Percentiles rank a stretch among this genome's conserved stretches.
Evolutionary conservation across 192 early-diverging fungal species (phyloP).

Genomic region (Gonapodya sp.): DNA sequence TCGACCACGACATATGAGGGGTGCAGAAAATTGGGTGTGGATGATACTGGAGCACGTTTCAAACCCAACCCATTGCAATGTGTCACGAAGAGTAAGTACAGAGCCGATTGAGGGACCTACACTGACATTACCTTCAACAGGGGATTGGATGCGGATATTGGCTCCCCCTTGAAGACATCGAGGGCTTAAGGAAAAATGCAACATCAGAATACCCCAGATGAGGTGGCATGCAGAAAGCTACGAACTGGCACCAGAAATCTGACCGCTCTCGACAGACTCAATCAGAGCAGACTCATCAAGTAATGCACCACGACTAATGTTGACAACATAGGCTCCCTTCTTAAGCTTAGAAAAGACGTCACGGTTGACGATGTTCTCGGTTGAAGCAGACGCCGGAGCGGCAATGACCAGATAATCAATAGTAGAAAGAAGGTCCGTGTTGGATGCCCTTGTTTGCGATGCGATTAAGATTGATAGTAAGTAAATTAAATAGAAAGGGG

Average conservation of each 20-base stretch:
- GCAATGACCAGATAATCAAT: conserved; percentile 4
- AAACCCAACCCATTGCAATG: too few species aligned
- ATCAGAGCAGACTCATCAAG: conserved; percentile 39
- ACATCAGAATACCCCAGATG: not conserved
- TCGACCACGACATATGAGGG: not conserved
- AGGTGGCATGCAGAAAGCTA: conserved; percentile 19
- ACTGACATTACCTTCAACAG: conserved; percentile 8
- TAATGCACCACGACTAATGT: conserved; percentile 36
- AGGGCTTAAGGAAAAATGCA: conserved; percentile 14
- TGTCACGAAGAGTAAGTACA: too few species aligned
- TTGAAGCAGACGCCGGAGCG: not conserved
- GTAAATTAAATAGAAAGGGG: not conserved
- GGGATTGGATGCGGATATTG: conserved; percentile 22
- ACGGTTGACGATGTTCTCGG: conserved; percentile 1
- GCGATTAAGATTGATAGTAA: not conserved
- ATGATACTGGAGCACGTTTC: too few species aligned
- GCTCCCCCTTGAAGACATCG: conserved; percentile 40
- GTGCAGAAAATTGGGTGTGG: not conserved
- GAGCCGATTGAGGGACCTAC: not conserved
- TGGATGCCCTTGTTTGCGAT: not conserved
- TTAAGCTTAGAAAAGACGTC: conserved; percentile 33
- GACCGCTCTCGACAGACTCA: conserved; percentile 35
- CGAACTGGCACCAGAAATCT: conserved; percentile 24
- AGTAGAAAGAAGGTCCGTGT: not conserved
- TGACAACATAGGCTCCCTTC: conserved; percentile 34